Conservation (phyloP, 23 red algal genomes). For the Gracilaria gracilis region DNA sequence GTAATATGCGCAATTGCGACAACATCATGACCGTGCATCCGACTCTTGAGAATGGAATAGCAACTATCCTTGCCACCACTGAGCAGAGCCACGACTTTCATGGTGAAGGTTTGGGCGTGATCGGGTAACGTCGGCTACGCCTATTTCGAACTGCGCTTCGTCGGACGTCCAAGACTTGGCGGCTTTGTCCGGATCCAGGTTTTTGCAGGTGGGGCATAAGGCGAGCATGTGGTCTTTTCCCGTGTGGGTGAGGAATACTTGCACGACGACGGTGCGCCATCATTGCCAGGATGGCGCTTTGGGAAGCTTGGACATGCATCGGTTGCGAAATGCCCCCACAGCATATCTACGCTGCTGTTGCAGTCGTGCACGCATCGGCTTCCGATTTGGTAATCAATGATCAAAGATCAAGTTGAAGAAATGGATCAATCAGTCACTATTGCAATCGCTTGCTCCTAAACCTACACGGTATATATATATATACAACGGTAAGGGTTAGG, state of each 20-base stretch:
- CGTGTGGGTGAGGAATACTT: too few relatives aligned
- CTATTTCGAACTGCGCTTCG: neutral
- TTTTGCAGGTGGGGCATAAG: neutral
- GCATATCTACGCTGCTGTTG: too few relatives aligned
- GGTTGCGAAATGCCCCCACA: too few relatives aligned
- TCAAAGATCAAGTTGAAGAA: neutral
- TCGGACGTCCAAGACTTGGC: neutral
- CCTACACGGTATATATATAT: too few relatives aligned
- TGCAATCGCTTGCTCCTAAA: too few relatives aligned
- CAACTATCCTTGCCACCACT: conserved; percentile 97
- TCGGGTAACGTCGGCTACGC: neutral
- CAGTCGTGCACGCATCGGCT: too few relatives aligned
- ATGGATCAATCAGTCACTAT: too few relatives aligned
- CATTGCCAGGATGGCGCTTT: too few relatives aligned
- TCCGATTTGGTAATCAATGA: neutral
- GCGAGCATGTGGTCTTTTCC: neutral
- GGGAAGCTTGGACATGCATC: too few relatives aligned
- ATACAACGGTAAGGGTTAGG: too few relatives aligned
- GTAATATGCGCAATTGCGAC: conserved; percentile 87
- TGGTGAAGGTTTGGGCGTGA: neutral
- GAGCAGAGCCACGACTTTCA: conserved; percentile 84
- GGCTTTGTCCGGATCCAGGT: neutral
- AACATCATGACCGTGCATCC: conserved; percentile 78
- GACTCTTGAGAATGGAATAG: conserved; percentile 64
- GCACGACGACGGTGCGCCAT: too few relatives aligned